Evolutionary conservation across 495 filamentous ascomycete species (phyloP), one percentile per base, ranked within the genome.

Genomic region (Aspergillus carlsbadensis): DNA sequence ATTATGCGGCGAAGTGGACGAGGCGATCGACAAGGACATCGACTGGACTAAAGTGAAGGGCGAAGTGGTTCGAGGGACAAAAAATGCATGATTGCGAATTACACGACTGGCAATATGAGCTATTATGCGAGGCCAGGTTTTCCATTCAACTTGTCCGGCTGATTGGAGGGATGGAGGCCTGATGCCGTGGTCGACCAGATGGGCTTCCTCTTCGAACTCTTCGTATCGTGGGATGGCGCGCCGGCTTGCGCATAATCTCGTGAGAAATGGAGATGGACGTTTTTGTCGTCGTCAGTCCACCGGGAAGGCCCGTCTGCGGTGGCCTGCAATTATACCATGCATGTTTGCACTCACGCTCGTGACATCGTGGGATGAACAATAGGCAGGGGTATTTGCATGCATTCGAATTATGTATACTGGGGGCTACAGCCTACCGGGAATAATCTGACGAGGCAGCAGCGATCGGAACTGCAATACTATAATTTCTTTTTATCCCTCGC

Each of bases 21-120:
- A 96, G 68, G 80, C 88, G 57, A 77, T 96, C 41, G 94, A 98
- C 71, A 77, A 70, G 5, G 89, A 86, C 53, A 97, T 98, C 59
- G 86, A 96, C 71, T 98, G 94, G 94, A 73, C 78, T 17, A 84
- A 91, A 70, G 95, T 98, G 17, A 87, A 87, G 69, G 94, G 93
- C 5, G 84, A 87, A 50, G 87, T 88, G 36, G 87, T 98, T 61
- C 87, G 88, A 48, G 84, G 83, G 31, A 90, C 92, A 62, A 96
- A 94, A 67, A 91, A 88, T 71, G 71, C 76, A 60, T 89, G 75
- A 86, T 31, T 6, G 10, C 15, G 49, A 24, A 20, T 11, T 48
- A 6, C 31, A 3, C 49, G 36, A 52, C 36, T 20, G 40, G 36
- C 36, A 15, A 52, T 42, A 52, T 15, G 35, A 52, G 40, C 41